Conservation (phyloP, 2,329 filamentous ascomycete genomes). For the Tothia fuscella region DNA sequence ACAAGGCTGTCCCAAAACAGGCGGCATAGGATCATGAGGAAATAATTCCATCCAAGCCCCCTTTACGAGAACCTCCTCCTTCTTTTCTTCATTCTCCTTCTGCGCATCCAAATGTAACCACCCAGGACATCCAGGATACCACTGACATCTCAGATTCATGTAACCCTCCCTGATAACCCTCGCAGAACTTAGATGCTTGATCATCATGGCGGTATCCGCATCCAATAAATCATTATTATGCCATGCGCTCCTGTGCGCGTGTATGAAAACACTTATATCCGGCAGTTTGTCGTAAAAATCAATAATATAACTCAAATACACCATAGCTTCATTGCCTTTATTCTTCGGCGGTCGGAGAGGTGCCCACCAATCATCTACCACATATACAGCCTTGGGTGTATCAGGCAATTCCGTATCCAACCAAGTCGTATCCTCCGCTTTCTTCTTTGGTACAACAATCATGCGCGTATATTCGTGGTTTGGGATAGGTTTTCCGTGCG, state of each 20-base stretch:
- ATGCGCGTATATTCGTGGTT: constrained; percentile 41
- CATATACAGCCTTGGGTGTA: constrained; percentile 35
- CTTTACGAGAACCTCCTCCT: constrained; percentile 33
- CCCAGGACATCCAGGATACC: constrained; percentile 43
- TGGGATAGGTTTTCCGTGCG: constrained; percentile 11
- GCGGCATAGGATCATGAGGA: constrained; percentile 33
- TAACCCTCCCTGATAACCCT: constrained; percentile 39
- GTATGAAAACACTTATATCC: constrained; percentile 49
- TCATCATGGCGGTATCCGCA: constrained; percentile 32
- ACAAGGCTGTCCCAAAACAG: constrained; percentile 47
- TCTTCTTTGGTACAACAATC: constrained; percentile 42
- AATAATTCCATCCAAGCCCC: constrained; percentile 37
- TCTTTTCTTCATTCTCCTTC: constrained; percentile 25
- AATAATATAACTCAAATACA: constrained; percentile 50
- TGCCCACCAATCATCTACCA: constrained; percentile 33
- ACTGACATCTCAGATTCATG: constrained; percentile 44
- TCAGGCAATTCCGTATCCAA: constrained; percentile 38
- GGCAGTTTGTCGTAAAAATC: constrained; percentile 49
- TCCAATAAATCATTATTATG: constrained; percentile 43
- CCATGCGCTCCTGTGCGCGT: constrained; percentile 46
- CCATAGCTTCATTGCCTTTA: constrained; percentile 51
- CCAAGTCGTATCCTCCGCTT: constrained; percentile 42
- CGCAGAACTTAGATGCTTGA: constrained; percentile 32
- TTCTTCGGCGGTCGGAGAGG: constrained; percentile 40
- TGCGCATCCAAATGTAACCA: constrained; percentile 39